phyloP scores from a whole-genome alignment of 352 stramenopile species.

The Blastocystis hominis region DNA sequence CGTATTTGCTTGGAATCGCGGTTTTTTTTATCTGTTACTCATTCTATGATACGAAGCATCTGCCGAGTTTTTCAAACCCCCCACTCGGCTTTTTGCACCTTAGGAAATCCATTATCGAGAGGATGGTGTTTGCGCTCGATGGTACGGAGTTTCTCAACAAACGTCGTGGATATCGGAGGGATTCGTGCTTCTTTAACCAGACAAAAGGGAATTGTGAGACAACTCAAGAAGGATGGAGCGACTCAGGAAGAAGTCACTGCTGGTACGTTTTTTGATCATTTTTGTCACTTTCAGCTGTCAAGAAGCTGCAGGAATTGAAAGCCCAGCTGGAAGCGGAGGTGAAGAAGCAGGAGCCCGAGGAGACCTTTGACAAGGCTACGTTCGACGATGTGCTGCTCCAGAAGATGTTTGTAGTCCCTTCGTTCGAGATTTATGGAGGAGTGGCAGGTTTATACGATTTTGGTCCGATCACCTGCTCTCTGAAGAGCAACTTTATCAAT shows the following conservation, averaged over 20 bases:
- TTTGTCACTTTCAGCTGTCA: slow-evolving; percentile 67
- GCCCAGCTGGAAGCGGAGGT: slow-evolving; percentile 69
- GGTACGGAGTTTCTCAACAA: not conserved
- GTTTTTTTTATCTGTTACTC: not conserved
- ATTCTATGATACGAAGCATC: not conserved
- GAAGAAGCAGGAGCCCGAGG: slow-evolving; percentile 70
- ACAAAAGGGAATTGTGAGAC: slow-evolving; percentile 81
- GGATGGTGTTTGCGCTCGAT: not conserved
- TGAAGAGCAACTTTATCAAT: slow-evolving; percentile 86
- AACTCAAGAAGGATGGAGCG: slow-evolving; percentile 88
- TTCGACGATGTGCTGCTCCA: slow-evolving; percentile 92
- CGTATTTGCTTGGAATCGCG: not conserved
- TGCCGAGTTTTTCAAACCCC: not conserved
- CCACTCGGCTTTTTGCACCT: not conserved
- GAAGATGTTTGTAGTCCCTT: slow-evolving; percentile 97
- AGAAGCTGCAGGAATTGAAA: slow-evolving; percentile 84
- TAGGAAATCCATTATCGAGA: no score
- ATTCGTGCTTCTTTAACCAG: slow-evolving; percentile 84
- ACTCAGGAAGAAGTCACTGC: slow-evolving; percentile 18
- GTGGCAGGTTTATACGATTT: slow-evolving; percentile 96
- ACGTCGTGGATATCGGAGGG: slow-evolving; percentile 77
- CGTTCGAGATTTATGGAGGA: slow-evolving; percentile 97
- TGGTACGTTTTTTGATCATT: not conserved
- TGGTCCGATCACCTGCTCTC: slow-evolving; percentile 81
- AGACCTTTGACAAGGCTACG: slow-evolving; percentile 73